These are phyloP conservation scores for Phytophthora pseudosyringae DNA, from an alignment of 352 stramenopile genomes.

Conservation along the genomic window DNA sequence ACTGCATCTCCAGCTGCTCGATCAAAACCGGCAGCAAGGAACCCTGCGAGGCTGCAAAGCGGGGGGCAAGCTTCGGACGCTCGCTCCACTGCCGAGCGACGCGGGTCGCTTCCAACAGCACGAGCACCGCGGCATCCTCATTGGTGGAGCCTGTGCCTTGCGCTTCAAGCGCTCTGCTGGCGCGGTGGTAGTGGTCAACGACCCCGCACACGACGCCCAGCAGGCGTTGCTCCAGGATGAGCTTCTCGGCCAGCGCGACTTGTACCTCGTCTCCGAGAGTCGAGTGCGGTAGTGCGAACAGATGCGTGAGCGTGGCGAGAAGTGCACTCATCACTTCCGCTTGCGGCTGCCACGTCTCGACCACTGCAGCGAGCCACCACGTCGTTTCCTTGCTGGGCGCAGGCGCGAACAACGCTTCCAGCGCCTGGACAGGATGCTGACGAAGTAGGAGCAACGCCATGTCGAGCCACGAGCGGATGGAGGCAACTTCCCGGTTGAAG, in stretches of 20 bases:
- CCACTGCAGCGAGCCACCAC: constrained; percentile 28
- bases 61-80: constrained; percentile 2
- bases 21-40: constrained; percentile 17
- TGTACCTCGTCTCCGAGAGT: constrained; percentile 18
- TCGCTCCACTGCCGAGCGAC: constrained; percentile 35
- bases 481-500: constrained; percentile 18
- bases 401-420: constrained; percentile 10
- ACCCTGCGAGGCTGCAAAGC: constrained; percentile 14
- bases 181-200: constrained; percentile 16
- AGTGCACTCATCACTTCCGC: constrained; percentile 13
- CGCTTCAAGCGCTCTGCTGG: background rate
- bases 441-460: constrained; percentile 27
- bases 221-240: constrained; percentile 25
- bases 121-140: background rate
- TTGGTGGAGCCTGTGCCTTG: background rate
- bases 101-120: constrained; percentile 35
- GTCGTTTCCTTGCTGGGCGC: background rate
- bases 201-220: constrained; percentile 19
- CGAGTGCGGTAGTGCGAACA: constrained; percentile 25
- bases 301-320: constrained; percentile 19
- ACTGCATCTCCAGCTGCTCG: constrained; percentile 11
- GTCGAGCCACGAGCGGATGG: constrained; percentile 28
- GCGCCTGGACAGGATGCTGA: constrained; percentile 14
- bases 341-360: constrained; percentile 25
- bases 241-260: constrained; percentile 7